A percentile compares a stretch with the other conserved stretches of the same genome.
phyloP scores from a whole-genome alignment of 192 early-diverging fungal species.

The Chytriomyces hyalinus region DNA sequence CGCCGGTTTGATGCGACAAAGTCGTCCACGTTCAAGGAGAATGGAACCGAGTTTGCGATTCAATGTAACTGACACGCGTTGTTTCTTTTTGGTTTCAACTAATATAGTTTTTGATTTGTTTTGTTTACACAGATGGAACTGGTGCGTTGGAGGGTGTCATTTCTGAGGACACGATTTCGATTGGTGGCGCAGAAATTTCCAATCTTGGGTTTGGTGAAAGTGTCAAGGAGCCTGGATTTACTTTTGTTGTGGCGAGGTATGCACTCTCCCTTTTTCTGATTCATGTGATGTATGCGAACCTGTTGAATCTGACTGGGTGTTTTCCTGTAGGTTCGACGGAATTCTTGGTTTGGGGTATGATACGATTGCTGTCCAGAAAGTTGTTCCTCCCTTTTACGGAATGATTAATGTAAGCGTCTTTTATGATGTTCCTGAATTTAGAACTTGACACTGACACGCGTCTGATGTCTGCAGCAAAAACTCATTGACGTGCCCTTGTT shows the following conservation, averaged over 20 bases:
- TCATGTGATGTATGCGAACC: background rate
- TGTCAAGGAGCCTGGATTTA: conserved; percentile 92
- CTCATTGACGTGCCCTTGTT: conserved; percentile 87
- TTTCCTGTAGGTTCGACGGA: conserved; percentile 81
- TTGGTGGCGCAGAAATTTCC: conserved; percentile 76
- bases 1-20: conserved; percentile 81
- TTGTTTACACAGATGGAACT: conserved; percentile 65
- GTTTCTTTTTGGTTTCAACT: background rate
- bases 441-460: too few species aligned
- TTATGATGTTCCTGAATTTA: background rate
- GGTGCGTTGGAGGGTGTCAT: conserved; percentile 95
- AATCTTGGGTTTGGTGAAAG: conserved; percentile 93
- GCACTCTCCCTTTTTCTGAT: background rate
- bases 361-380: conserved; percentile 82
- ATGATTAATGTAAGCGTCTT: conserved; percentile 68
- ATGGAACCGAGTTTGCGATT: conserved; percentile 95
- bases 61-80: conserved; percentile 51
- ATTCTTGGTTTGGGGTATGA: conserved; percentile 88
- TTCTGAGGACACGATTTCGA: conserved; percentile 68
- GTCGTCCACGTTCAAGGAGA: conserved; percentile 79
- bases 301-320: background rate
- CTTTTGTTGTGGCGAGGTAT: conserved; percentile 81
- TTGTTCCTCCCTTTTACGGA: conserved; percentile 94
- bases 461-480: conserved; percentile 45
- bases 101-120: background rate